Evolutionary conservation across 352 stramenopile genomes (phyloP), one percentile per base, ranked within the genome.

Genomic region (Pythium brassicae): DNA sequence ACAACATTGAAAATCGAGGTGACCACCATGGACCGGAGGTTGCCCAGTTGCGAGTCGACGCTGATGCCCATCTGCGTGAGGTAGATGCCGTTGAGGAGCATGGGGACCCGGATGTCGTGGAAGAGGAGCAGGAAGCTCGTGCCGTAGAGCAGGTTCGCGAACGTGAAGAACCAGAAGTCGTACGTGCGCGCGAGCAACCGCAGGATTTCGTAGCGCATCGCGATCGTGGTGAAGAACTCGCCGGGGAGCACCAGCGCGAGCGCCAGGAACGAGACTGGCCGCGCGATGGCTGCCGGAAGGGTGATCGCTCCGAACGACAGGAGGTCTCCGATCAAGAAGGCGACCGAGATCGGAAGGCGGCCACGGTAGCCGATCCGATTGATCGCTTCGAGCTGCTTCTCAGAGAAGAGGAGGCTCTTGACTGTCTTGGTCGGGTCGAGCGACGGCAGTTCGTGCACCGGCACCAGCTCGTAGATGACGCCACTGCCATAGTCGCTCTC

Each of bases 391-490:
- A 70, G 47, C 25, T 64, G 51, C 19, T 57, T 42, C 1, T 47
- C 25, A 11, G 22, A 57, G 14, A 70, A 59, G 10, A 70, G 22
- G 37, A 73, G 49, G 2, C 55, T 63, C 45, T 70, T 73, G 42
- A 70, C 32, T 0, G 66, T 66, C 59, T 68, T 73, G 20, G 59
- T 50, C 17, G 66, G 53, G 29, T 69, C 61, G 26, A 72, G 62
- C 2, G 26, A 47, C 7, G 65, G 61, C 2, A 72, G 35, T 2
- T 44, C 25, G 17, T 57, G 56, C 19, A 69, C 35, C 14, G 53
- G 53, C 29, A 62, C 53, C 22, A 66, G 34, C 44, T 69, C 57
- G 26, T 60, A 69, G 43, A 62, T 43, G 1, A 44, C 53, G 29
- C 29, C 29, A 35, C 4, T 35, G 29, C 29, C 29, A 9, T 35